Evolutionary conservation across 1,139 yeast species (phyloP).

Genomic region (Blastobotrys raffinosifermentans): DNA sequence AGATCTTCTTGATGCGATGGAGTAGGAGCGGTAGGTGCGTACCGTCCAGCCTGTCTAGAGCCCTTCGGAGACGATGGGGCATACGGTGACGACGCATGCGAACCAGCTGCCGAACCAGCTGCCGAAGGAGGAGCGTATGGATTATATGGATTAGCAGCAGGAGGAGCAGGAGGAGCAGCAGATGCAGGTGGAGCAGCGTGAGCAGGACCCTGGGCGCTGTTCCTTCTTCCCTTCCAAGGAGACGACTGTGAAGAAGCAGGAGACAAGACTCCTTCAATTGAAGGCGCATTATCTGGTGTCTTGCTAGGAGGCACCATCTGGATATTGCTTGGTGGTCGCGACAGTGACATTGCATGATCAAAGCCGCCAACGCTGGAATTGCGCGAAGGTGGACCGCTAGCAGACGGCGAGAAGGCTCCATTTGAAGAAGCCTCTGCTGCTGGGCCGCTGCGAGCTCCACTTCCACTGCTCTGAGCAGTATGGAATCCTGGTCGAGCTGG

Average conservation of each 20-base stretch:
- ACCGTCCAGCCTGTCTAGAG: not conserved
- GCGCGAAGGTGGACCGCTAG: not conserved
- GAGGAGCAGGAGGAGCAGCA: slow-evolving; percentile 1
- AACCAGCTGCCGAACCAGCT: not conserved
- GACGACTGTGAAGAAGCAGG: too few species aligned
- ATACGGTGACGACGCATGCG: too few species aligned
- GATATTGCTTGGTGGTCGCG: slow-evolving; percentile 1
- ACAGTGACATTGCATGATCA: not conserved
- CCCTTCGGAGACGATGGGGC: slow-evolving; percentile 6
- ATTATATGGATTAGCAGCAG: slow-evolving; percentile 8
- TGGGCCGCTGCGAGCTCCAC: not conserved
- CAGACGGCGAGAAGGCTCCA: too few species aligned
- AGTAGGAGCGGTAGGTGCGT: not conserved
- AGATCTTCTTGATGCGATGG: slow-evolving; percentile 2
- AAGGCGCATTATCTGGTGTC: not conserved
- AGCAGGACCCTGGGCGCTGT: too few species aligned
- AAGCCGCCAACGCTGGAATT: not conserved
- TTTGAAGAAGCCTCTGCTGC: too few species aligned
- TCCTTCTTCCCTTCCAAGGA: too few species aligned
- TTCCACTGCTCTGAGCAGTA: not conserved
- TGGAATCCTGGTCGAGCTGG: not conserved
- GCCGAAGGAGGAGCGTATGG: slow-evolving; percentile 1
- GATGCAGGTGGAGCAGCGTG: slow-evolving; percentile 10
- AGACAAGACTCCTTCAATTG: not conserved
- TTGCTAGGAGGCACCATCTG: not conserved